Evolutionary conservation across 768 basidiomycete species (phyloP).

Genomic region (Gelatoporia subvermispora): DNA sequence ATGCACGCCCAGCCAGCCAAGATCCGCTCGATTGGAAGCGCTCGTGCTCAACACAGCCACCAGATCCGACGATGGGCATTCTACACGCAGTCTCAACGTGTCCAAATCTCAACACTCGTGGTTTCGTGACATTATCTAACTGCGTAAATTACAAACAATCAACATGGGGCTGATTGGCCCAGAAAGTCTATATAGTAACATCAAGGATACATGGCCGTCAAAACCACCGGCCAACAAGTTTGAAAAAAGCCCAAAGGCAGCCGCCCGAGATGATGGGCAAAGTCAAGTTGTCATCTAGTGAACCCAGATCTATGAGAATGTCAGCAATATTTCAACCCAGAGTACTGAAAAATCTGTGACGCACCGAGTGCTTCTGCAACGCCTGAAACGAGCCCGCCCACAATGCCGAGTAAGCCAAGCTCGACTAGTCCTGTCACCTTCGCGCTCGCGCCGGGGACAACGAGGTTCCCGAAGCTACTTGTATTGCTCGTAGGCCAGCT

Average conservation of each 20-base stretch:
- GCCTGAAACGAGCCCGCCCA: constrained; percentile 76
- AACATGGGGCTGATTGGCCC: no score
- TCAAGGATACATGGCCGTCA: no score
- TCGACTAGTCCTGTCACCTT: constrained; percentile 28
- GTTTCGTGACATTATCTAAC: no score
- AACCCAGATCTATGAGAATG: constrained; percentile 61
- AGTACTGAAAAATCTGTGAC: constrained; percentile 22
- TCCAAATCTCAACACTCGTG: no score
- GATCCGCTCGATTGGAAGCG: no score
- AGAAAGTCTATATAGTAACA: no score
- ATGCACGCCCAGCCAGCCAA: no score
- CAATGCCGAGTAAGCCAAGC: constrained; percentile 48
- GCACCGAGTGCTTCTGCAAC: constrained; percentile 86
- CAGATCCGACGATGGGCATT: no score
- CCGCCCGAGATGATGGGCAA: constrained; percentile 85
- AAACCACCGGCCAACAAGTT: constrained; percentile 24
- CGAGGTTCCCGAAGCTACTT: background rate
- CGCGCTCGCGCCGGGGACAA: no score
- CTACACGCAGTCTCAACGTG: no score
- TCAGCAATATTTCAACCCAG: background rate
- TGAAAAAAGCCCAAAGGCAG: constrained; percentile 53
- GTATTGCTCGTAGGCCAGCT: constrained; percentile 32
- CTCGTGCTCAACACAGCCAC: no score
- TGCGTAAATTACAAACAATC: no score
- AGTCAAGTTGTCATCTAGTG: constrained; percentile 85